Percentiles rank a stretch among this genome's conserved stretches.
phyloP scores from a whole-genome alignment of 2,329 filamentous ascomycete genomes.

The Fusarium brachygibbosum region DNA sequence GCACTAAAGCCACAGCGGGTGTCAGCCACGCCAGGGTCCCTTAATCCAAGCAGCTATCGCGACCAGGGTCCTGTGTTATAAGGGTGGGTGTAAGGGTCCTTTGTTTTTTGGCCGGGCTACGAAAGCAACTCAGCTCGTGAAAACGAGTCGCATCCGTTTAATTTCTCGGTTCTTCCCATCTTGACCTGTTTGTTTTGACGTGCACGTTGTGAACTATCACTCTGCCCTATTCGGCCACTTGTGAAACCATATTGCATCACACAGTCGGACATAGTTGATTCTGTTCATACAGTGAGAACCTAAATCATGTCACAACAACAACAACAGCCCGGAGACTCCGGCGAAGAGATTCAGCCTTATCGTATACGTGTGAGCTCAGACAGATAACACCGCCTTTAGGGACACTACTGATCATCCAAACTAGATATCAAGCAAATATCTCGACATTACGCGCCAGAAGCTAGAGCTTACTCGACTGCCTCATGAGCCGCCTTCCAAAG shows the following conservation, averaged over 20 bases:
- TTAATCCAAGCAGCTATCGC: slow-evolving; percentile 42
- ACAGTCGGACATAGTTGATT: slow-evolving; percentile 11
- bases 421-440: slow-evolving; percentile 75
- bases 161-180: slow-evolving; percentile 29
- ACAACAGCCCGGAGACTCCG: slow-evolving; percentile 45
- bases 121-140: slow-evolving; percentile 33
- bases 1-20: slow-evolving; percentile 40
- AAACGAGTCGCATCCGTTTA: slow-evolving; percentile 24
- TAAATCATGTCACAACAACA: slow-evolving; percentile 35
- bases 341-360: slow-evolving; percentile 67
- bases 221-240: neutral
- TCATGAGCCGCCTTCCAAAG: slow-evolving; percentile 66
- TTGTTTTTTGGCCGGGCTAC: slow-evolving; percentile 35
- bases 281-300: slow-evolving; percentile 6
- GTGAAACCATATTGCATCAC: slow-evolving; percentile 12
- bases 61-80: slow-evolving; percentile 27
- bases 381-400: neutral
- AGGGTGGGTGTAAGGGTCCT: slow-evolving; percentile 35
- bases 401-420: slow-evolving; percentile 46
- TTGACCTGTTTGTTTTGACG: slow-evolving; percentile 15
- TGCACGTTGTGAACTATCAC: neutral
- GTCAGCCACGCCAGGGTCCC: slow-evolving; percentile 39
- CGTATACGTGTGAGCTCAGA: slow-evolving; percentile 66
- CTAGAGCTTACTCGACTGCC: slow-evolving; percentile 75
- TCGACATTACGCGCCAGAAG: slow-evolving; percentile 76